These are phyloP conservation scores for Adenanthera pavonina DNA, from an alignment of 306 rosid species.

Conservation along the genomic window DNA sequence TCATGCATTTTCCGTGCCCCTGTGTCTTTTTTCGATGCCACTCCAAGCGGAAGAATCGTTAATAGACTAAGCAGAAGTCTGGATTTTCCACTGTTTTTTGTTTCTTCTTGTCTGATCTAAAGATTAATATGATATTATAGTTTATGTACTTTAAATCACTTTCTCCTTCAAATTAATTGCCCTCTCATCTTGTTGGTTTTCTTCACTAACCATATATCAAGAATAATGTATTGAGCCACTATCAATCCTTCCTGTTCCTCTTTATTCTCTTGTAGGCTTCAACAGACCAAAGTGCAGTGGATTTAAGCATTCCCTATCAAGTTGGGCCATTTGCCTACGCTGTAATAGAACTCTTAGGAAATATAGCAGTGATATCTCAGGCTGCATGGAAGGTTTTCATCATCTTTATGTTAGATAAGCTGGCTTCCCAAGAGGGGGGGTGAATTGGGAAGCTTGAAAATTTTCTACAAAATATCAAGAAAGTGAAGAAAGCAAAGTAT, in stretches of 20 bases:
- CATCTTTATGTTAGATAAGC: too few species aligned
- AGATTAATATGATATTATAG: background rate
- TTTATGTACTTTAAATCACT: background rate
- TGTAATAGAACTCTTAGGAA: slow-evolving; percentile 66
- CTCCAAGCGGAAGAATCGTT: slow-evolving; percentile 86
- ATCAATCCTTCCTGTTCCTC: background rate
- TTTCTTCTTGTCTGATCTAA: background rate
- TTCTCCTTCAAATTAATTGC: background rate
- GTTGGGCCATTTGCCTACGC: slow-evolving; percentile 57
- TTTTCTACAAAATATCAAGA: too few species aligned
- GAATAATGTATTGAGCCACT: background rate
- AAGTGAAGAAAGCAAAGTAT: too few species aligned
- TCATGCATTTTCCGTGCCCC: slow-evolving; percentile 77
- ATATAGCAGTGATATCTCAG: slow-evolving; percentile 82
- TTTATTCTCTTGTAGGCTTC: slow-evolving; percentile 64
- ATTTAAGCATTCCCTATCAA: slow-evolving; percentile 54
- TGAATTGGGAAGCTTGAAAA: too few species aligned
- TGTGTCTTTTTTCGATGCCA: slow-evolving; percentile 90
- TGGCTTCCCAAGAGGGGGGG: too few species aligned
- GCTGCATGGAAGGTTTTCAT: slow-evolving; percentile 85
- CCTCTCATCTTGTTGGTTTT: slow-evolving; percentile 7
- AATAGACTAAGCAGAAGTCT: slow-evolving; percentile 60
- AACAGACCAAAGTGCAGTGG: slow-evolving; percentile 77
- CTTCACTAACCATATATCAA: slow-evolving; percentile 1
- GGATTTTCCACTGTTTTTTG: background rate